These are phyloP conservation scores for Kurtzmaniella quercitrusa DNA, from an alignment of 1,139 yeast genomes.

Conservation along the genomic window DNA sequence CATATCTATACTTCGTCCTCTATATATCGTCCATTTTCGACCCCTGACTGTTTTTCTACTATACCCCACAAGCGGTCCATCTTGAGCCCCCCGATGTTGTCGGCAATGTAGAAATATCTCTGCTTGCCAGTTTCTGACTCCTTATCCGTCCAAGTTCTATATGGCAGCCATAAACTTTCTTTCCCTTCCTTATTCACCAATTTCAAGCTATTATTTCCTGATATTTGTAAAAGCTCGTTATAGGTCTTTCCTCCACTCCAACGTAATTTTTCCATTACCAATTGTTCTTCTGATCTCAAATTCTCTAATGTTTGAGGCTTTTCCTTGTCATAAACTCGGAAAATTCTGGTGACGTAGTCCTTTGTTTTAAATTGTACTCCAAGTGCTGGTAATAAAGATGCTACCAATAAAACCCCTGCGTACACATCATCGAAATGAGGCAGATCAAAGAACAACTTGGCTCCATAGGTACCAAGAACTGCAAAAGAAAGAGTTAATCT, in stretches of 20 bases:
- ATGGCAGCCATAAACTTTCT: conserved; percentile 40
- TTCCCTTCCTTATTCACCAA: conserved; percentile 27
- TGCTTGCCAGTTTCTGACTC: conserved; percentile 32
- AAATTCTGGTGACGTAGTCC: conserved; percentile 70
- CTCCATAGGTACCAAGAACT: conserved; percentile 51
- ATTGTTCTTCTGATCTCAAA: conserved; percentile 55
- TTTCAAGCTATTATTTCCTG: conserved; percentile 38
- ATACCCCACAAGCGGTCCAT: conserved; percentile 87
- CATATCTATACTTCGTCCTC: conserved; percentile 9
- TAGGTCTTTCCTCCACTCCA: conserved; percentile 64
- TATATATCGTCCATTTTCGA: conserved; percentile 61
- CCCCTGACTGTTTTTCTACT: conserved; percentile 61
- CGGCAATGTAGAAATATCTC: conserved; percentile 55
- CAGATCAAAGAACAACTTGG: conserved; percentile 54
- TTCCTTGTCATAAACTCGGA: conserved; percentile 59
- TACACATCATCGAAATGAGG: conserved; percentile 53
- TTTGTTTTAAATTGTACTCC: conserved; percentile 53
- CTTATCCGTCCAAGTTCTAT: conserved; percentile 55
- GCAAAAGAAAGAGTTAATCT: conserved; percentile 53
- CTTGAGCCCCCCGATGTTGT: conserved; percentile 73
- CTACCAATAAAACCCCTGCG: conserved; percentile 38
- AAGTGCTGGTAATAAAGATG: conserved; percentile 47
- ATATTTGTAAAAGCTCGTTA: conserved; percentile 54
- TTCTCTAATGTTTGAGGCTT: conserved; percentile 66
- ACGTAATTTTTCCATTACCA: conserved; percentile 67